Percentiles rank a stretch among this genome's conserved stretches.
These are phyloP conservation scores for Puccinia hordei DNA, from an alignment of 1,284 basidiomycete species.

Conservation along the genomic window DNA sequence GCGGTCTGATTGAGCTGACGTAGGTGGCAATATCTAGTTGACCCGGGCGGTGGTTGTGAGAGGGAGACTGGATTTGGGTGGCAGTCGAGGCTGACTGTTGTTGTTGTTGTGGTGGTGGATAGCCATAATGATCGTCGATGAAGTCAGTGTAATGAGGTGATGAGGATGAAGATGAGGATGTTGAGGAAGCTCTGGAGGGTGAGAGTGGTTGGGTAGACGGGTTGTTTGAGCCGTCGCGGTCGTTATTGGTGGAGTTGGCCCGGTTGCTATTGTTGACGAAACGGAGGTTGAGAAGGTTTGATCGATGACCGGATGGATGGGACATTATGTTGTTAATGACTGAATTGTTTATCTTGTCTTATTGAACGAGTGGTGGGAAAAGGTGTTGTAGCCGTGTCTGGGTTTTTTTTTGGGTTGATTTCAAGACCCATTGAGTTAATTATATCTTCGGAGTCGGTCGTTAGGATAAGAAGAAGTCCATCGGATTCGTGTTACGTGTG, in stretches of 20 bases:
- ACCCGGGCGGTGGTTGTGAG: not conserved
- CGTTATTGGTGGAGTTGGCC: not conserved
- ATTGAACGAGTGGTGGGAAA: too few relatives aligned
- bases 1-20: slow-evolving; percentile 35
- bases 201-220: slow-evolving; percentile 14
- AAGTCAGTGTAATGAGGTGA: slow-evolving; percentile 11
- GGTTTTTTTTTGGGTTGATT: too few relatives aligned
- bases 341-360: not conserved
- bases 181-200: slow-evolving; percentile 1
- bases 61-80: not conserved
- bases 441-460: too few relatives aligned
- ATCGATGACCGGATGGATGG: slow-evolving; percentile 13
- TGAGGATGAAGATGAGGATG: slow-evolving; percentile 2
- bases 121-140: not conserved
- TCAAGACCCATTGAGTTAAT: too few relatives aligned
- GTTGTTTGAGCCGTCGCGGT: slow-evolving; percentile 1
- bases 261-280: slow-evolving; percentile 23
- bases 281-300: slow-evolving; percentile 42
- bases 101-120: not conserved
- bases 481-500: too few relatives aligned
- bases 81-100: not conserved
- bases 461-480: too few relatives aligned
- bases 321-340: not conserved
- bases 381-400: too few relatives aligned
- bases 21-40: slow-evolving; percentile 18